These are phyloP conservation scores for Aspergillus vadensis DNA, from an alignment of 2,329 filamentous ascomycete species.

Conservation along the genomic window DNA sequence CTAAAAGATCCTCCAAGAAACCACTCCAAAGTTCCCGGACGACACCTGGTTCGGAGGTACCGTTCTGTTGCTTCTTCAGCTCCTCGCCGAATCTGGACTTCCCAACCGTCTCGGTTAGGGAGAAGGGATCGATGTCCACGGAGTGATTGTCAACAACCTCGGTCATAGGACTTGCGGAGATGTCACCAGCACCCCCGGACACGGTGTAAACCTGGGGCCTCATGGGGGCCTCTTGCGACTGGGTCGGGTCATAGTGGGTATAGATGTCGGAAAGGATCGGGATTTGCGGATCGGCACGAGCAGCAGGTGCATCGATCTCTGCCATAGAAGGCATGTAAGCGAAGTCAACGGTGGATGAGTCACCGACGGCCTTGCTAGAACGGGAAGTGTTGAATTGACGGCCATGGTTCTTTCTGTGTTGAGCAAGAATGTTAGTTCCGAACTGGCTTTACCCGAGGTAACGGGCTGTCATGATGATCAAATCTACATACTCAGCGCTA, in stretches of 20 bases:
- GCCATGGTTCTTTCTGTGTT: slow-evolving; percentile 56
- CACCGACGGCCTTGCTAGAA: slow-evolving; percentile 57
- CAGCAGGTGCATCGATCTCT: slow-evolving; percentile 41
- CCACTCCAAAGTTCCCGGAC: slow-evolving; percentile 40
- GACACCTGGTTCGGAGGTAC: slow-evolving; percentile 31
- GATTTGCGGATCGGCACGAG: slow-evolving; percentile 46
- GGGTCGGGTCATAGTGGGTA: slow-evolving; percentile 31
- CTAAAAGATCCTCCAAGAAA: slow-evolving; percentile 42
- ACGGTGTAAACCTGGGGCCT: slow-evolving; percentile 60
- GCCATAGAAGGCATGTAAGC: slow-evolving; percentile 59
- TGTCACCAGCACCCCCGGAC: slow-evolving; percentile 44
- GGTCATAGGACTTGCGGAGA: slow-evolving; percentile 57
- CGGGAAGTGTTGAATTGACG: slow-evolving; percentile 66
- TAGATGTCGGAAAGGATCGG: slow-evolving; percentile 52
- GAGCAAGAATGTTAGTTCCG: slow-evolving; percentile 25
- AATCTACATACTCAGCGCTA: slow-evolving; percentile 38
- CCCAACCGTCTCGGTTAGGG: slow-evolving; percentile 54
- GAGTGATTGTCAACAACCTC: slow-evolving; percentile 61
- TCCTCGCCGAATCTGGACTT: slow-evolving; percentile 42
- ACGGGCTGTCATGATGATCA: not conserved
- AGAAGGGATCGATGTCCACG: slow-evolving; percentile 59
- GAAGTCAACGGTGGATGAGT: slow-evolving; percentile 65
- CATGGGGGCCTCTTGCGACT: slow-evolving; percentile 43
- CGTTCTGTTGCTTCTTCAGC: slow-evolving; percentile 39
- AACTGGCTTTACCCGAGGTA: not conserved